phyloP scores from a whole-genome alignment of 257 asterid genomes.

The Fraxinus excelsior region DNA sequence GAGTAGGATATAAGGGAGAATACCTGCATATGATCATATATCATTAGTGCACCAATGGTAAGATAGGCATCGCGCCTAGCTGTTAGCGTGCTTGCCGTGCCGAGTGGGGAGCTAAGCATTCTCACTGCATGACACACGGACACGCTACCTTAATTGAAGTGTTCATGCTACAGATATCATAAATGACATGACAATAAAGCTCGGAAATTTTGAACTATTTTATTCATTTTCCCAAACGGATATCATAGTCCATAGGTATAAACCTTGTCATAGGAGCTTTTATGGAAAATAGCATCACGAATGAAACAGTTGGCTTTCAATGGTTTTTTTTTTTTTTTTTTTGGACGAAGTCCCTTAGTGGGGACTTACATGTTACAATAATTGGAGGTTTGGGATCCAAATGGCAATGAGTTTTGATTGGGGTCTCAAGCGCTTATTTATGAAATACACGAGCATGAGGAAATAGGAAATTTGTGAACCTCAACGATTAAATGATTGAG shows the following conservation, averaged over 20 bases:
- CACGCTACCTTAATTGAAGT: too few relatives aligned
- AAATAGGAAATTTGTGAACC: neutral
- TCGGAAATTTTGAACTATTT: neutral
- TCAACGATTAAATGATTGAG: neutral
- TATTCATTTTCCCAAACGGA: neutral
- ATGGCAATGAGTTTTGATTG: neutral
- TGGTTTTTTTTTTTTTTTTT: neutral
- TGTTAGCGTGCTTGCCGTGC: too few relatives aligned
- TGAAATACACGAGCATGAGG: neutral
- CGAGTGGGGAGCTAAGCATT: too few relatives aligned
- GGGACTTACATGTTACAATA: neutral
- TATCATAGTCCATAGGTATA: neutral
- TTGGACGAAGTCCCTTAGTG: neutral
- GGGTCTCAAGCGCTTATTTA: neutral
- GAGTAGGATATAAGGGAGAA: too few relatives aligned
- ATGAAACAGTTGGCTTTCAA: neutral
- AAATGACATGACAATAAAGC: neutral
- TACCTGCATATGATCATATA: too few relatives aligned
- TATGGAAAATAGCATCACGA: neutral
- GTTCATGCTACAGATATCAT: too few relatives aligned
- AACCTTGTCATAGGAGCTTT: neutral
- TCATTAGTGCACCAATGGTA: too few relatives aligned
- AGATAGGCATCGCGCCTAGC: too few relatives aligned
- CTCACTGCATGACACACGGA: too few relatives aligned
- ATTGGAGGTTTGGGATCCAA: neutral